Base-by-base conservation (phyloP, 2,329 filamentous ascomycete genomes). In the Eurotiales sp. region DNA sequence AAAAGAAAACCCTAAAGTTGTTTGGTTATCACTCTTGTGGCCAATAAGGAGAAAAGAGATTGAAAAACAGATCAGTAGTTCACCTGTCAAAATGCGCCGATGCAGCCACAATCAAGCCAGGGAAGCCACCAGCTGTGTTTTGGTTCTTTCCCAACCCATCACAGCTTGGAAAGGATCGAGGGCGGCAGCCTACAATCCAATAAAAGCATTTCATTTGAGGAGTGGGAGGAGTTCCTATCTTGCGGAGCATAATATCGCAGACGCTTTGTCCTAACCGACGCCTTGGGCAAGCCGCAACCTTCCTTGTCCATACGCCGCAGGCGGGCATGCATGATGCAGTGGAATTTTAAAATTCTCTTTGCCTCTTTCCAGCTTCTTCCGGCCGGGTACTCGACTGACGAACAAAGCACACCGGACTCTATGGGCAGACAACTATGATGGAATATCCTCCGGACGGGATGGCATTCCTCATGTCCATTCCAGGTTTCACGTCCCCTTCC, bases 61-160 rank as follows among this genome's bases (percentile, higher is more conserved):
- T 17, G 32, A 39, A 12, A 29, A 44, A 10, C 15, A 14, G 46
- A 40, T 48, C 36, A 17, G 46, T 50, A 34, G 47, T 50, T 50
- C 47, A 30, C 47, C 47, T 50, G 47, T 50, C 47, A 50, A 23
- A 40, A 29, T 37, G 30, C 47, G 29, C 39, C 39, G 37, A 50
- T 50, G 37, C 39, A 50, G 47, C 47, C 47, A 37, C 40, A 36
- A 49, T 49, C 47, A 50, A 50, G 47, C n/a, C n/a, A n/a, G n/a
- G n/a, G n/a, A n/a, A n/a, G n/a, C 47, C 47, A 50, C 47, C 39
- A 27, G 15, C 22, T 50, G 47, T 48, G 36, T 30, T 40, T 41
- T 40, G 34, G 30, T 29, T 34, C 34, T 15, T 17, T 32, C 7
- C n/a, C 34, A 22, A 17, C 22, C 45, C 34, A 47, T 19, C 34